These are phyloP conservation scores for Cystobasidiaceae sp. DNA, from an alignment of 1,284 basidiomycete species.

Conservation along the genomic window DNA sequence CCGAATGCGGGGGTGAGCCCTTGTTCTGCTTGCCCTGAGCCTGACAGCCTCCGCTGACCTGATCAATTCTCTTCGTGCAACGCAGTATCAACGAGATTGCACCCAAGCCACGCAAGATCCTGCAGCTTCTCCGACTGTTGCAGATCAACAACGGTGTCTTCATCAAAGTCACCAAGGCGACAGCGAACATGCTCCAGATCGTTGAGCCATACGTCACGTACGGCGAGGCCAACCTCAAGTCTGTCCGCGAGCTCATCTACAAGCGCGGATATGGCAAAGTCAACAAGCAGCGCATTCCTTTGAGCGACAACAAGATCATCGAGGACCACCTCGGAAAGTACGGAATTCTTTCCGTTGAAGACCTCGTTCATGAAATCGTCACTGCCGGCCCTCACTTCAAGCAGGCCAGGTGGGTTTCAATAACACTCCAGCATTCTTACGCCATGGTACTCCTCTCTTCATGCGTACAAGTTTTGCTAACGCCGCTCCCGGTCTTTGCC, in stretches of 20 bases:
- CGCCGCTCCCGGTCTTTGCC: no score
- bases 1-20: conserved; percentile 87
- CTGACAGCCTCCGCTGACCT: neutral
- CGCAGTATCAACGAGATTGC: conserved; percentile 97
- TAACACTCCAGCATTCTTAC: neutral
- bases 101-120: conserved; percentile 97
- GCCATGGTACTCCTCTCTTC: neutral
- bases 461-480: no score
- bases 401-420: conserved; percentile 60
- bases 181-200: conserved; percentile 94
- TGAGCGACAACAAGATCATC: conserved; percentile 89
- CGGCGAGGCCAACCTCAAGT: conserved; percentile 50
- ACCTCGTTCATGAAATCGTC: conserved; percentile 95
- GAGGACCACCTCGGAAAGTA: conserved; percentile 87
- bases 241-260: conserved; percentile 94
- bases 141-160: conserved; percentile 99
- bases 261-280: conserved; percentile 99
- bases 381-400: conserved; percentile 98
- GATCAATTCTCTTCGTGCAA: neutral
- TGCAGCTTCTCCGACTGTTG: conserved; percentile 94
- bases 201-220: conserved; percentile 97
- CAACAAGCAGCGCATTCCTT: conserved; percentile 93
- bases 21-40: conserved; percentile 45
- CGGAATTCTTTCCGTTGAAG: conserved; percentile 96
- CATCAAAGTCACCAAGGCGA: conserved; percentile 93